Base-by-base conservation (phyloP, 306 rosid species). In the Rubus idaeus region DNA sequence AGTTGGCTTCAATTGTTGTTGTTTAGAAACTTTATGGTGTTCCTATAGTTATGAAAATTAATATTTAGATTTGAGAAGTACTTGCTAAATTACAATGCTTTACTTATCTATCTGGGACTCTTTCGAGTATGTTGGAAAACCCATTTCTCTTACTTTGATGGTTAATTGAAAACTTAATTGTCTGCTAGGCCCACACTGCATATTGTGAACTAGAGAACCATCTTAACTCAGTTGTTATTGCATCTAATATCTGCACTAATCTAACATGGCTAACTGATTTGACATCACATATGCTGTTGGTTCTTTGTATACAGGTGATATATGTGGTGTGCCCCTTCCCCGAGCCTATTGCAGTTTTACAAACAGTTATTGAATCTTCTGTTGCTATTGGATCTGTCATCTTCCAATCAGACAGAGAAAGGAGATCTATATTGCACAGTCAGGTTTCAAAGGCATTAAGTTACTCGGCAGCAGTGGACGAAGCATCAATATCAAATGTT, bases 301-400 rank as follows among this genome's bases (percentile, higher is more conserved):
- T 74, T 47, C 30, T 51, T 75, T 65, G 9, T 77, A 35, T 81
- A 60, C 90, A 95, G 98, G 98, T 95, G 75, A 84, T 95, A 71
- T 95, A 95, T 87, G 98, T 95, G 75, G 93, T 95, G 46, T 95
- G 98, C 88, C 98, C 98, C 58, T 92, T 95, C 83, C 98, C 98
- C 13, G 98, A 95, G 82, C 96, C 98, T 47, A 83, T 89, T 83
- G 96, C 97, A 77, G 85, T 95, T 84, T 88, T 95, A 73, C 95
- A 88, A 89, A 95, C 98, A 61, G 89, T 95, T 40, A 75, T 90
- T 82, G 97, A 95, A 82, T 87, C 98, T 70, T 88, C 97, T 83
- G 92, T 95, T 80, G 90, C 98, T 73, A 80, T 95, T 52, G 98
- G 98, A 75, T 90, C 98, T 1, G 93, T 89, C 83, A 79, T 84